Evolutionary conservation across 768 basidiomycete species (phyloP).

Genomic region (Inosperma sp.): DNA sequence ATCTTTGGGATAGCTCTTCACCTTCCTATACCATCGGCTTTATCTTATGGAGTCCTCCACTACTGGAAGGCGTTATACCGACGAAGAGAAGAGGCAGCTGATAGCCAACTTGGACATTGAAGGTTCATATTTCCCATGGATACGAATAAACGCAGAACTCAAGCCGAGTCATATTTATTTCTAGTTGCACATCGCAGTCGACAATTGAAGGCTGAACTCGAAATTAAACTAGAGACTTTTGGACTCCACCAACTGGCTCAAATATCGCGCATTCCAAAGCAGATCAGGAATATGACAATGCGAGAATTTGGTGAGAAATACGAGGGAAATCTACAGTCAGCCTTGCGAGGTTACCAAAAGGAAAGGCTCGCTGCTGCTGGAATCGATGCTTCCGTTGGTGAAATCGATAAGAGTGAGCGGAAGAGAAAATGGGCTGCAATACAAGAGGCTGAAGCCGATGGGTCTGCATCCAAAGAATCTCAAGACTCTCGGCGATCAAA

Average conservation of each 20-base stretch:
- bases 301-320: constrained; percentile 77
- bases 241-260: constrained; percentile 70
- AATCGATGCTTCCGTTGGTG: constrained; percentile 45
- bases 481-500: constrained; percentile 40
- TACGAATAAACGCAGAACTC: too few relatives aligned
- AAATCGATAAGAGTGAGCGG: constrained; percentile 62
- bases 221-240: constrained; percentile 69
- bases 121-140: too few relatives aligned
- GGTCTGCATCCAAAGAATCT: constrained; percentile 33
- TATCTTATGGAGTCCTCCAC: constrained; percentile 27
- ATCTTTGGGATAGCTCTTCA: constrained; percentile 9
- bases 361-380: constrained; percentile 52
- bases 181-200: constrained; percentile 69
- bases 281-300: constrained; percentile 67
- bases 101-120: constrained; percentile 77
- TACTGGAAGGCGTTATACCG: constrained; percentile 38
- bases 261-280: constrained; percentile 68
- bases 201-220: constrained; percentile 73
- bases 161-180: constrained; percentile 11
- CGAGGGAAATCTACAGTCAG: constrained; percentile 68
- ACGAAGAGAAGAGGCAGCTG: constrained; percentile 72
- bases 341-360: constrained; percentile 62
- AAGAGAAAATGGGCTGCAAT: constrained; percentile 77
- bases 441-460: constrained; percentile 47
- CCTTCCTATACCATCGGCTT: not conserved